Percentiles rank a stretch among this genome's conserved stretches.
These are phyloP conservation scores for Metschnikowia similis DNA, from an alignment of 805 yeast genomes.

Conservation along the genomic window DNA sequence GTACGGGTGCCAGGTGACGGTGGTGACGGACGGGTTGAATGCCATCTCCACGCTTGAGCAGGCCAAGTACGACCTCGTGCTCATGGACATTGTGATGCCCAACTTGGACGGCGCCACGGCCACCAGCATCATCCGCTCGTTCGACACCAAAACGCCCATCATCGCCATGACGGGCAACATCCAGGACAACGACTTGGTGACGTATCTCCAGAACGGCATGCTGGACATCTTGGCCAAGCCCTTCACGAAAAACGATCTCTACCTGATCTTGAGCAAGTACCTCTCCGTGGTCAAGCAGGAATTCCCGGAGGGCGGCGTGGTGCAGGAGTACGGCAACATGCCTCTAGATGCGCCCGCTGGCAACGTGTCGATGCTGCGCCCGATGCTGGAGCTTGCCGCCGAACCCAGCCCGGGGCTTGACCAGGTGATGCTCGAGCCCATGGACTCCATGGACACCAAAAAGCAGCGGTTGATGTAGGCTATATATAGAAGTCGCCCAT, in stretches of 20 bases:
- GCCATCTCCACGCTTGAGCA: slow-evolving; percentile 77
- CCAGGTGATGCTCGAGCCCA: slow-evolving; percentile 11
- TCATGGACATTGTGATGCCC: slow-evolving; percentile 90
- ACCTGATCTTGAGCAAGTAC: slow-evolving; percentile 72
- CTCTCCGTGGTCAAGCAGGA: slow-evolving; percentile 33
- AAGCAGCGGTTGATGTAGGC: slow-evolving; percentile 10
- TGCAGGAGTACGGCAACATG: slow-evolving; percentile 10
- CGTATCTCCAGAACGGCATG: slow-evolving; percentile 83
- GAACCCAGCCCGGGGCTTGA: slow-evolving; percentile 10
- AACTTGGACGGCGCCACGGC: slow-evolving; percentile 87
- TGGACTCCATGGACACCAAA: slow-evolving; percentile 12
- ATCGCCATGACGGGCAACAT: slow-evolving; percentile 93
- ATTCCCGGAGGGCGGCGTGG: slow-evolving; percentile 12
- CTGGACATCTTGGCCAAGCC: slow-evolving; percentile 92
- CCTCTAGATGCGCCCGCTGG: slow-evolving; percentile 9
- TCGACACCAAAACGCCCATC: slow-evolving; percentile 82
- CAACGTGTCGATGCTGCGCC: slow-evolving; percentile 6
- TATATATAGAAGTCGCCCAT: neutral
- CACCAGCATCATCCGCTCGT: slow-evolving; percentile 79
- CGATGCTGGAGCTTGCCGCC: slow-evolving; percentile 8
- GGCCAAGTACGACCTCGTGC: slow-evolving; percentile 66
- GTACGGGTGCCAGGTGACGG: slow-evolving; percentile 89
- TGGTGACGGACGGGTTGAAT: slow-evolving; percentile 86
- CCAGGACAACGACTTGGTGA: slow-evolving; percentile 74
- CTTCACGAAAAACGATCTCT: slow-evolving; percentile 81